Conservation (phyloP, 352 stramenopile species). For the Saprolegnia parasitica region DNA sequence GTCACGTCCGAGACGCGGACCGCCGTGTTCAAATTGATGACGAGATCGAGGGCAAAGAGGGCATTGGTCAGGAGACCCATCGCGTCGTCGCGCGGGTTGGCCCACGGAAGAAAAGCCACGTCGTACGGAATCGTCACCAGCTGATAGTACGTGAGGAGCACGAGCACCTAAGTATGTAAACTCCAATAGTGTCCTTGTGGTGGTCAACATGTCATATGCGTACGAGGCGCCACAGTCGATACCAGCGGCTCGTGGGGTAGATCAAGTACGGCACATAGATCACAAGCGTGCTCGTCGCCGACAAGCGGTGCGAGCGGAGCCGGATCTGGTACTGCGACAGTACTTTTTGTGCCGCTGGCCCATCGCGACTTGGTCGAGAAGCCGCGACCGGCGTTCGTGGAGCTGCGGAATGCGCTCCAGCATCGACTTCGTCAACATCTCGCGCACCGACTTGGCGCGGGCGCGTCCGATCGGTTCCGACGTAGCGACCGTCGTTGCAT, state of each 20-base stretch:
- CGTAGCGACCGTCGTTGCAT: too few species aligned
- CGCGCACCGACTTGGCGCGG: neutral
- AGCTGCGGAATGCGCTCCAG: neutral
- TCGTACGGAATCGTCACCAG: constrained; percentile 59
- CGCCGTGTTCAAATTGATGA: constrained; percentile 71
- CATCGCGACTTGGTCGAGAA: constrained; percentile 27
- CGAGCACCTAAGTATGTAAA: constrained; percentile 37
- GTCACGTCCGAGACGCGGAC: constrained; percentile 36
- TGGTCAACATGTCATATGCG: constrained; percentile 12
- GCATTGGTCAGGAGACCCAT: constrained; percentile 32
- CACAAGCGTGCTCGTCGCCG: constrained; percentile 35
- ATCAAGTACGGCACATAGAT: constrained; percentile 37
- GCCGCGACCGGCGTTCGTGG: constrained; percentile 2
- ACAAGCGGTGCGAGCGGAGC: constrained; percentile 34
- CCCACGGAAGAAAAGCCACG: constrained; percentile 43
- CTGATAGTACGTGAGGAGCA: constrained; percentile 75
- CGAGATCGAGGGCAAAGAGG: constrained; percentile 63
- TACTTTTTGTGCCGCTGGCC: constrained; percentile 57
- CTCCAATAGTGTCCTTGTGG: neutral
- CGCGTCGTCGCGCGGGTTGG: neutral
- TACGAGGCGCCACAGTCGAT: constrained; percentile 74
- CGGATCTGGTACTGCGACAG: constrained; percentile 75
- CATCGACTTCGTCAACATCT: neutral
- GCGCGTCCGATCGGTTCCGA: neutral
- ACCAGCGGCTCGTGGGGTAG: constrained; percentile 58